Base-by-base conservation (phyloP, 202 grass and related monocot genomes). In the Zoysia matrella region DNA sequence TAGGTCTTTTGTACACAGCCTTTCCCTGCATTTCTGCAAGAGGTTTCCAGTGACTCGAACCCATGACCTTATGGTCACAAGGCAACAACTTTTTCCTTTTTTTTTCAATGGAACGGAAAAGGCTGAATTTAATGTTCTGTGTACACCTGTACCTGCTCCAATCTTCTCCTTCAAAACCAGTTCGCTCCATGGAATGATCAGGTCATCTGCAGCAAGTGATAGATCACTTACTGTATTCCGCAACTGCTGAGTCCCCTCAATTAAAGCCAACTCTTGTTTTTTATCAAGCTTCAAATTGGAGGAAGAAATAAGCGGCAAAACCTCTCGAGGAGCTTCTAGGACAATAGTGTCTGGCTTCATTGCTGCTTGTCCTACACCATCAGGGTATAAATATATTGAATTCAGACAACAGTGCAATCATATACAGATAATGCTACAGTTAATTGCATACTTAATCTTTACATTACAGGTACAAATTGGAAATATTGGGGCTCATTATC, bases 141-240 rank as follows among this genome's bases (percentile, higher is more conserved):
- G 52, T 15, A 22, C 30, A 49, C 36, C 18, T 69, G 61, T 92
- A 98, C 96, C 96, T 93, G 89, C 92, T 83, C 96, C 96, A 85
- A 98, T 98, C 68, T 91, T 98, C 84, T 98, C 92, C 75, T 91
- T 98, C 67, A 98, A 74, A 75, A 90, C 48, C 81, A 98, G 75
- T 50, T 98, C 96, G 39, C 46, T 89, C 96, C 96, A 98, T 86
- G 89, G 90, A 92, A 98, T 91, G 8, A 82, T 72, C 49, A 95
- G 75, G 86, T 98, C 92, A 83, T 95, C 89, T 5, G 82, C 71
- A 85, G 90, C 91, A 86, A 98, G 85, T 22, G 83, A 84, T 50
- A 98, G 81, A 88, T 90, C 92, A 69, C 69, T 91, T 4, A 67
- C 73, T 83, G 81, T 80, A 87, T 72, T 83, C 44, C 84, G 52